phyloP scores from a whole-genome alignment of 2,329 filamentous ascomycete species.

The Hymenoscyphus fraxineus region DNA sequence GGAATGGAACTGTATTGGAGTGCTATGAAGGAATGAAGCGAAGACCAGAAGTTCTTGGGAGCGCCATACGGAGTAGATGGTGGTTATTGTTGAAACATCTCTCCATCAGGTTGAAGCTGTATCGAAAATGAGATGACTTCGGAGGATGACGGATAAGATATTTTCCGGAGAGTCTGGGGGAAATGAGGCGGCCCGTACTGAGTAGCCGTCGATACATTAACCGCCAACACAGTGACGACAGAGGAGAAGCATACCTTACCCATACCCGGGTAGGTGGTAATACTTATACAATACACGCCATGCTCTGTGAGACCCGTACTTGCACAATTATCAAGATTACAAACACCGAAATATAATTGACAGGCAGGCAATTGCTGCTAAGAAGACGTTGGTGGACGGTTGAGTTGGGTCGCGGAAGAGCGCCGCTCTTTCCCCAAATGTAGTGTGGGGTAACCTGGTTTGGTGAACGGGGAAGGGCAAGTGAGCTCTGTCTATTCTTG shows the following conservation, averaged over 20 bases:
- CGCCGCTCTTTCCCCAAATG: neutral
- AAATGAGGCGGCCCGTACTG: neutral
- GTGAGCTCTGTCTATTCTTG: neutral
- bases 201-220: neutral
- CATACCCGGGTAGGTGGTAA: no score
- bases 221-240: neutral
- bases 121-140: neutral
- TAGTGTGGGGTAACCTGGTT: neutral
- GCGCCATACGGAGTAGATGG: neutral
- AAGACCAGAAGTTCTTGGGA: neutral
- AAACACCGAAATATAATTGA: no score
- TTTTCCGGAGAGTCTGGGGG: constrained; percentile 2
- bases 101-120: constrained; percentile 1
- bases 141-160: neutral
- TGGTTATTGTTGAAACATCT: neutral
- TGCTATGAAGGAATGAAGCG: neutral
- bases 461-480: neutral
- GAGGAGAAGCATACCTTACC: no score
- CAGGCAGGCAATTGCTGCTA: no score
- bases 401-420: neutral
- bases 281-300: no score
- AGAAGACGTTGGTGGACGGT: no score
- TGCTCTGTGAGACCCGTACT: no score
- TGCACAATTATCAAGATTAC: no score
- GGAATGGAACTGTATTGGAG: no score